phyloP scores from a whole-genome alignment of 1,284 basidiomycete genomes.

The Singerocomus rubriflavus region DNA sequence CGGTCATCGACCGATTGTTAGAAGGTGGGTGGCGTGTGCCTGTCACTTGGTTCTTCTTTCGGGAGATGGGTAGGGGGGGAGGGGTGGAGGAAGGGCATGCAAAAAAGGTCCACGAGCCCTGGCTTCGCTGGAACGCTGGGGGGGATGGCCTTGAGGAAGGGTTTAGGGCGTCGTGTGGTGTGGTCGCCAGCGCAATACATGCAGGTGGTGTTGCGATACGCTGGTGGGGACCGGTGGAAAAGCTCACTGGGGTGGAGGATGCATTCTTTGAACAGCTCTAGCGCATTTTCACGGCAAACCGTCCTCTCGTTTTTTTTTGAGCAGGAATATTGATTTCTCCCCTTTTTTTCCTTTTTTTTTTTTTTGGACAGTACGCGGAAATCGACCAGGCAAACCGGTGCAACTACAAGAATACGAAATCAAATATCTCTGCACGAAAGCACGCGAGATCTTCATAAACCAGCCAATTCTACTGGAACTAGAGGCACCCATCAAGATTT shows the following conservation, averaged over 20 bases:
- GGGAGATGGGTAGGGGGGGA: constrained; percentile 7
- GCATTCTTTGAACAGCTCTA: neutral
- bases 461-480: constrained; percentile 93
- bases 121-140: neutral
- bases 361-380: constrained; percentile 71
- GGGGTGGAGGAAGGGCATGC: constrained; percentile 1
- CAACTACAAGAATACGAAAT: constrained; percentile 96
- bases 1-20: constrained; percentile 93
- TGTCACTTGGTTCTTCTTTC: constrained; percentile 22
- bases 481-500: constrained; percentile 97
- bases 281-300: neutral
- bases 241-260: constrained; percentile 1
- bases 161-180: constrained; percentile 5
- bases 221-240: constrained; percentile 10
- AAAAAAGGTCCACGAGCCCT: neutral
- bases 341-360: constrained; percentile 15
- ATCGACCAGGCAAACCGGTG: constrained; percentile 91
- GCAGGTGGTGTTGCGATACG: constrained; percentile 19
- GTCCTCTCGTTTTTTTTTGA: neutral
- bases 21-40: constrained; percentile 74
- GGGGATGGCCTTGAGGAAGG: constrained; percentile 2
- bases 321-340: constrained; percentile 15
- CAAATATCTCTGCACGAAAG: constrained; percentile 93
- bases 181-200: constrained; percentile 6
- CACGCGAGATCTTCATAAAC: constrained; percentile 94